Evolutionary conservation across 192 early-diverging fungal species (phyloP).

Genomic region (Pilaira anomala): DNA sequence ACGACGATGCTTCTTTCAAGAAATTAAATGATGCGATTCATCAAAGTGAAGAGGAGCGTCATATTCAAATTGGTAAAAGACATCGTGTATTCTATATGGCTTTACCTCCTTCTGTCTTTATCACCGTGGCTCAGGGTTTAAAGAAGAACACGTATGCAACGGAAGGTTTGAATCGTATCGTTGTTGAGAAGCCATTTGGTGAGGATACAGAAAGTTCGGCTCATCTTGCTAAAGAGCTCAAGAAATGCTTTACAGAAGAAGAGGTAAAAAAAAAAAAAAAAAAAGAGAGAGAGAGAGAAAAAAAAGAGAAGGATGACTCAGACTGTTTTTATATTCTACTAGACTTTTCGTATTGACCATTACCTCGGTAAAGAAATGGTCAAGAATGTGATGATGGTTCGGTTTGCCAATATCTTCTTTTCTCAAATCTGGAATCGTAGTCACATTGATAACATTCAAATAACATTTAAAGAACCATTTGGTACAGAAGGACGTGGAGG

Average conservation of each 20-base stretch:
- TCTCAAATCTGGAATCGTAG: slow-evolving; percentile 87
- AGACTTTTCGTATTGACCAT: slow-evolving; percentile 98
- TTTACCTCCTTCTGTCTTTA: slow-evolving; percentile 92
- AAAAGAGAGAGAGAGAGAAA: no score
- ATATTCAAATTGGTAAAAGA: slow-evolving; percentile 35
- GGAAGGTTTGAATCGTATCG: slow-evolving; percentile 73
- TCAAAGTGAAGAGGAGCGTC: slow-evolving; percentile 49
- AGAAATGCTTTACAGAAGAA: slow-evolving; percentile 86
- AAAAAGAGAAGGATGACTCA: no score
- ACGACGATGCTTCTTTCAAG: slow-evolving; percentile 68
- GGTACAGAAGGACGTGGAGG: slow-evolving; percentile 97
- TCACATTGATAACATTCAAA: slow-evolving; percentile 90
- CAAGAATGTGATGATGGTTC: slow-evolving; percentile 91
- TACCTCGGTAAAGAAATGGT: slow-evolving; percentile 99
- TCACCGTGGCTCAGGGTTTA: slow-evolving; percentile 75
- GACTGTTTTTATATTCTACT: background rate
- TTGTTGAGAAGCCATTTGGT: slow-evolving; percentile 99
- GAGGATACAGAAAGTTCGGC: slow-evolving; percentile 83
- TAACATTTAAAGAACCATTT: slow-evolving; percentile 97
- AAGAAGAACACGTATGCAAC: slow-evolving; percentile 64
- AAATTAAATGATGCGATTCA: slow-evolving; percentile 60
- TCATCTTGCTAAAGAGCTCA: slow-evolving; percentile 67
- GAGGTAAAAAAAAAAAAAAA: slow-evolving; percentile 54
- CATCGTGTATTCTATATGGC: slow-evolving; percentile 95
- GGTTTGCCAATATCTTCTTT: slow-evolving; percentile 94